Evolutionary conservation across 345 rosid species (phyloP), one percentile per base, ranked within the genome.

Genomic region (Arabidopsis suecica): DNA sequence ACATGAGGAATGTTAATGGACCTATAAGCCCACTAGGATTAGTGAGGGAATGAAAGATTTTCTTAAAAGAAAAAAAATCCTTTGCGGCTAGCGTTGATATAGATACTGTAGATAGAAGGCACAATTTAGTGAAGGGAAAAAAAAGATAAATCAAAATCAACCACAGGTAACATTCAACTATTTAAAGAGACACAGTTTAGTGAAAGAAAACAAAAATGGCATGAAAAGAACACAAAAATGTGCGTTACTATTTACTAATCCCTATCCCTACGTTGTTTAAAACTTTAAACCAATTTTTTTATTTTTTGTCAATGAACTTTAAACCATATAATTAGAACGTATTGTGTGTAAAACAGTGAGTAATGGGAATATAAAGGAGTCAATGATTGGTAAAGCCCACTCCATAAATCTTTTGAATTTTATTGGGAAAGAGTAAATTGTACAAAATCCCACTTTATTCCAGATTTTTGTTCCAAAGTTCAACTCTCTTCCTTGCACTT

Each of bases 391-490:
- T 44, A 74, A 62, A 40, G 44, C 42, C 37, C 61, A 67, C 38
- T 75, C 48, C 68, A 60, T 42, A 51, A 47, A 68, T 61, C 41
- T 68, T 47, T 1, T 47, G 4, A 47, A 16, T 32, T 51, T 63
- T 70, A 6, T 44, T 70, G 48, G 65, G 16, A 77, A 63, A 47
- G 16, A 64, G 32, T 59, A 49, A 51, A 49, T 33, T 70, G 55
- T 44, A 55, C 73, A 68, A 71, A 82, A 75, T 50, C 66, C n/a
- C 56, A 67, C 78, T 82, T 79, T 76, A 71, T 82, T 75, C 30
- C 40, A 32, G 34, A 41, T 71, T 71, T 57, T 28, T 28, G 63
- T 57, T 66, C 73, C 65, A 65, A 78, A 78, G 73, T 76, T 28
- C 73, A 50, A 34, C 67, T 22, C 57, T 65, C 74, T 64, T 64